Percentiles rank a stretch among this genome's conserved stretches.
These are phyloP conservation scores for Taiozyma sp. DNA, from an alignment of 1,139 yeast species.

Conservation along the genomic window DNA sequence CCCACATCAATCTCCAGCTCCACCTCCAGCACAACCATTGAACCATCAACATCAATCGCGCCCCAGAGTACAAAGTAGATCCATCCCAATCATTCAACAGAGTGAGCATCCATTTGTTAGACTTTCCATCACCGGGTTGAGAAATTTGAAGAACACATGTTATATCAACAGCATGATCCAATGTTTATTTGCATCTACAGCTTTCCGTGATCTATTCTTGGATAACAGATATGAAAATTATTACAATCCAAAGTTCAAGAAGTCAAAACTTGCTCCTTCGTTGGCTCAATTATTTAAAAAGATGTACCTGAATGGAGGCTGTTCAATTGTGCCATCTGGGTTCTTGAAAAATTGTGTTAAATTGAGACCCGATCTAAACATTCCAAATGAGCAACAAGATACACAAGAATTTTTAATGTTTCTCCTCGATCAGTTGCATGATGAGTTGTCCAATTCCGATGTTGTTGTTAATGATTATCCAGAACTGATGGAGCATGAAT, in stretches of 20 bases:
- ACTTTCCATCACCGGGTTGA: conserved; percentile 54
- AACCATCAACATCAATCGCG: conserved; percentile 17
- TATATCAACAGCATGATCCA: conserved; percentile 69
- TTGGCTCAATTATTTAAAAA: conserved; percentile 45
- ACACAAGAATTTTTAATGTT: conserved; percentile 70
- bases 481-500: conserved; percentile 30
- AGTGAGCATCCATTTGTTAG: conserved; percentile 35
- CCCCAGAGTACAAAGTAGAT: conserved; percentile 12
- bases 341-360: conserved; percentile 49
- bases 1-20: conserved; percentile 1
- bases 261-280: conserved; percentile 34
- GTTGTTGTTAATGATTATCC: conserved; percentile 34
- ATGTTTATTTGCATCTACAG: conserved; percentile 49
- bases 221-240: conserved; percentile 38
- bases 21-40: conserved; percentile 7
- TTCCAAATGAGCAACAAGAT: conserved; percentile 74
- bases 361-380: conserved; percentile 57
- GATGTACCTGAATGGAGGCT: conserved; percentile 48
- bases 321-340: conserved; percentile 58
- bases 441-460: conserved; percentile 46
- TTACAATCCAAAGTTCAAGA: conserved; percentile 30
- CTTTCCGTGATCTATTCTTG: conserved; percentile 38
- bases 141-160: conserved; percentile 68
- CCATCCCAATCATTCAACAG: conserved; percentile 32
- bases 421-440: conserved; percentile 61